Evolutionary conservation across 2,329 filamentous ascomycete species (phyloP), one percentile per base, ranked within the genome.

Genomic region (Byssothecium circinans): DNA sequence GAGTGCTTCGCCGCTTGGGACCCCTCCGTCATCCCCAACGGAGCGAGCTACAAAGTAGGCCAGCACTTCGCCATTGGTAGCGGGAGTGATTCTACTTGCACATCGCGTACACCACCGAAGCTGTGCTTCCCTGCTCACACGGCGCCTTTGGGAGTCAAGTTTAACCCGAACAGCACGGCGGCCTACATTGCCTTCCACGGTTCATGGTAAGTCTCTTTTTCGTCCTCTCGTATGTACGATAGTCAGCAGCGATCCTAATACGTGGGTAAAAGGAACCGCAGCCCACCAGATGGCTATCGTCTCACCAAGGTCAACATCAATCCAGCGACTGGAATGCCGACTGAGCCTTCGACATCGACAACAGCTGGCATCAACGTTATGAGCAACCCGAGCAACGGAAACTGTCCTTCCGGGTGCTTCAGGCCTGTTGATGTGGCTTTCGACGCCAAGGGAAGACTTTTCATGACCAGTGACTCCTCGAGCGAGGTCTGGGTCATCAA

Each of bases 101-200:
- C 77, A 72, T 37, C 74, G 74, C 54, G 67, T 56, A 5, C 68
- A 63, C 20, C 77, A 71, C 61, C 60, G 56, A 34, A 58, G 61
- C 20, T 60, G 6, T 58, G 56, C 51, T 58, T 60, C 20, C 51
- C 56, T 6, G 40, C 40, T 0, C 87, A 90, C 64, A 85, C 78
- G 56, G 85, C 86, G 0, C 87, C 87, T 0, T 45, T 61, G 1
- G 84, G 87, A 52, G 80, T 89, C 57, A 80, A 81, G 48, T 89
- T 90, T 71, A 75, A 79, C 51, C 54, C 71, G 34, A 80, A 79
- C 35, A 77, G 75, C 7, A 75, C 73, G 3, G 68, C 73, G 3
- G 85, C 83, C 0, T 89, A 81, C 65, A 72, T 90, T 20, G 75
- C 81, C 1, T 88, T 89, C 69, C 86, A 88, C 65, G 86, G 86